Conservation (phyloP, 2,329 filamentous ascomycete genomes). For the Colletotrichum sansevieriae region DNA sequence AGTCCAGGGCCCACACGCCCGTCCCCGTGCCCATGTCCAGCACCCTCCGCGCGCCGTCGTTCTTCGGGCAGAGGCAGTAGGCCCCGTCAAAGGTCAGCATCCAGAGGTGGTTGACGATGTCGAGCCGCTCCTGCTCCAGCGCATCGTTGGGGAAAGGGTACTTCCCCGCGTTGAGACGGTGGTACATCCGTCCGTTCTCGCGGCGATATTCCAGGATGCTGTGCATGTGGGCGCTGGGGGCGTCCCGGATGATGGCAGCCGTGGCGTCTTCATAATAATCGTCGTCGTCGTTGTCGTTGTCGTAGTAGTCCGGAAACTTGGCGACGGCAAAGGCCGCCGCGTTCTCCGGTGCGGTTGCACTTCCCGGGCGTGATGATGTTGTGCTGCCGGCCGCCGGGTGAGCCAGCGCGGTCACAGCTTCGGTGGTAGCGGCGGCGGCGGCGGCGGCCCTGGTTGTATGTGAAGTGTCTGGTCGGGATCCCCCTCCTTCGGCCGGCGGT, state of each 20-base stretch:
- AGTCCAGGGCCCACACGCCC: constrained; percentile 53
- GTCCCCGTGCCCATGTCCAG: constrained; percentile 48
- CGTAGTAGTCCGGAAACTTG: constrained; percentile 3
- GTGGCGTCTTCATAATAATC: neutral
- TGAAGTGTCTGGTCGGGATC: neutral
- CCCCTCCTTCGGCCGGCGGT: neutral
- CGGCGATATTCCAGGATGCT: constrained; percentile 37
- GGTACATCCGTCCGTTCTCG: constrained; percentile 39
- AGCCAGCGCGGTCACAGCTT: neutral
- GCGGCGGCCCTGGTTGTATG: neutral
- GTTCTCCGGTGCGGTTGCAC: constrained; percentile 3
- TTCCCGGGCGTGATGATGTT: neutral
- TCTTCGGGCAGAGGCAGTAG: constrained; percentile 48
- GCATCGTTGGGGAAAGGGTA: constrained; percentile 51
- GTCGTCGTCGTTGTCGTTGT: neutral
- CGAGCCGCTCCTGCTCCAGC: constrained; percentile 66
- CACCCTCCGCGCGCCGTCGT: constrained; percentile 31
- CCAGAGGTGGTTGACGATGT: constrained; percentile 68
- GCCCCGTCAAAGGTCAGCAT: constrained; percentile 58
- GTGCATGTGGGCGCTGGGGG: neutral
- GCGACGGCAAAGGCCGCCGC: neutral
- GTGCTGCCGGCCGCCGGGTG: neutral
- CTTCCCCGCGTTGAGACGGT: constrained; percentile 47
- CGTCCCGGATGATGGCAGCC: neutral
- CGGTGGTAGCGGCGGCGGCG: too few relatives aligned